phyloP scores from a whole-genome alignment of 2,329 filamentous ascomycete species.

The Dactylellina parvicollis region DNA sequence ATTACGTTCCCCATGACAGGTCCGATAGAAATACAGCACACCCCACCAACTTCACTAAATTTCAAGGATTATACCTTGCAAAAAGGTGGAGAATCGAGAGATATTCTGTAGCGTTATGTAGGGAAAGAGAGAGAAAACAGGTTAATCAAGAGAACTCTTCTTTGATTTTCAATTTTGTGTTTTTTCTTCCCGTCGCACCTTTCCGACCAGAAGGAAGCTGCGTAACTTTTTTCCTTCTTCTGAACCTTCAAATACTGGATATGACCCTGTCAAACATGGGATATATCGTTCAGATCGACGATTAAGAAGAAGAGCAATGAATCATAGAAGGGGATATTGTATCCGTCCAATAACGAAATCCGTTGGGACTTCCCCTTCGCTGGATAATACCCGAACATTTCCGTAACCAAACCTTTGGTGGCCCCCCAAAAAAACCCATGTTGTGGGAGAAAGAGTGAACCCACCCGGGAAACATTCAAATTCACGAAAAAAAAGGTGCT shows the following conservation, averaged over 20 bases:
- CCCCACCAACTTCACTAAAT: not conserved
- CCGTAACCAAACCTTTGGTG: not conserved
- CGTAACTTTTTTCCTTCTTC: slow-evolving; percentile 3
- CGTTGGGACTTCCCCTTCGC: not conserved
- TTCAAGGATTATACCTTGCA: slow-evolving; percentile 40
- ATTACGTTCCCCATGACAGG: not conserved
- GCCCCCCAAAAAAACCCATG: not conserved
- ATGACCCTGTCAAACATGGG: slow-evolving; percentile 6
- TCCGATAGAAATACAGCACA: not conserved
- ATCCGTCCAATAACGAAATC: not conserved
- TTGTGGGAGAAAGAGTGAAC: not conserved
- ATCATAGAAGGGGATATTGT: not conserved
- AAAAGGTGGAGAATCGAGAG: slow-evolving; percentile 27
- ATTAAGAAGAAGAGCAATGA: not conserved
- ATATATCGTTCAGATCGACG: slow-evolving; percentile 6
- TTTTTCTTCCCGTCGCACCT: slow-evolving; percentile 29
- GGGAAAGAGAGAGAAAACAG: not conserved
- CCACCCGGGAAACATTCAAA: not conserved
- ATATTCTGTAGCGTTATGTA: no score
- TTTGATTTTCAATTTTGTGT: not conserved
- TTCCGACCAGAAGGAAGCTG: slow-evolving; percentile 51
- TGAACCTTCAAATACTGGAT: not conserved
- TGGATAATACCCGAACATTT: slow-evolving; percentile 5
- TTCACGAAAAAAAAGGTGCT: not conserved
- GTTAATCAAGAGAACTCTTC: not conserved